Percentiles rank a stretch among this genome's conserved stretches.
Evolutionary conservation across 225 moss, liverwort and hornwort genomes (phyloP).

Genomic region (Straminergon stramineum): DNA sequence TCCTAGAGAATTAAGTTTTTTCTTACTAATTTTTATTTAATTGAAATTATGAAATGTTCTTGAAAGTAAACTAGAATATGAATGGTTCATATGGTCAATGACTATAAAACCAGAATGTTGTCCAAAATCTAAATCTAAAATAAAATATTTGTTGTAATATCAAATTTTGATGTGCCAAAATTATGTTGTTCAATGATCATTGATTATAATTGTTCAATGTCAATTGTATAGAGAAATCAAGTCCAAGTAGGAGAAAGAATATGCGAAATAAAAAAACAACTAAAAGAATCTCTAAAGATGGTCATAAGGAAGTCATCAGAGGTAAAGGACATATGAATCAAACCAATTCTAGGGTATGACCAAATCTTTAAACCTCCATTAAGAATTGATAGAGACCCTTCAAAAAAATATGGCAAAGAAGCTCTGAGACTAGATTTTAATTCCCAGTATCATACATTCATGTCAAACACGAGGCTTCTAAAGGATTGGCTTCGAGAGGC

Average conservation of each 20-base stretch:
- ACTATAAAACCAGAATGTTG: no score
- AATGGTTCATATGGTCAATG: no score
- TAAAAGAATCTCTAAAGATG: neutral
- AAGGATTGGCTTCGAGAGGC: no score
- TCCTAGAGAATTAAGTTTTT: no score
- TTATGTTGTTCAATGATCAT: neutral
- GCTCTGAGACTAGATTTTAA: neutral
- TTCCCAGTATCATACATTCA: neutral
- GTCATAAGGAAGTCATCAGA: neutral
- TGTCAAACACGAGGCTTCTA: neutral
- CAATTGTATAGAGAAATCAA: neutral
- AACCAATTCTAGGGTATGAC: neutral
- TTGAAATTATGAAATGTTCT: neutral
- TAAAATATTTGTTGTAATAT: no score
- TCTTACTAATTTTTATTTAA: neutral
- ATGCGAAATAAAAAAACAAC: neutral
- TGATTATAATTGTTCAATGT: neutral
- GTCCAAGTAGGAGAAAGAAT: neutral
- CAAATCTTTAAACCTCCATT: neutral
- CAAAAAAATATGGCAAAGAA: neutral
- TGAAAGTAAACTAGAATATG: neutral
- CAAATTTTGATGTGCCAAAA: no score
- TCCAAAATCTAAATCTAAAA: no score
- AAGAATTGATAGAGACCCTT: neutral
- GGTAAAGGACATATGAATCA: neutral